Conservation (phyloP, 495 filamentous ascomycete species). For the Podospora pseudocomata region DNA sequence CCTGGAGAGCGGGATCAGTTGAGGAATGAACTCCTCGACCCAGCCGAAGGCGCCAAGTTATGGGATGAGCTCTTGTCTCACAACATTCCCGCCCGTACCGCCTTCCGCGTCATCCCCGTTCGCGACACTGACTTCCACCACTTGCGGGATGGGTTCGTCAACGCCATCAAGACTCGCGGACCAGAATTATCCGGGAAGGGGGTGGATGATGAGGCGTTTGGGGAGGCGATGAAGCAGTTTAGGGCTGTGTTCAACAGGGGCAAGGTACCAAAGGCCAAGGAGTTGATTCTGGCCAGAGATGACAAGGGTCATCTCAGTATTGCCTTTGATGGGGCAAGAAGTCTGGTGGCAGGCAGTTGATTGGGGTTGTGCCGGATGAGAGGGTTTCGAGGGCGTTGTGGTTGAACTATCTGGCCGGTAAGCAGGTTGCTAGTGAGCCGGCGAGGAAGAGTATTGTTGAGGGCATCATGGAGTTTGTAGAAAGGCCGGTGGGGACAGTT, state of each 20-base stretch:
- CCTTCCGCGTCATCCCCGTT: constrained; percentile 75
- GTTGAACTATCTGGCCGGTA: constrained; percentile 85
- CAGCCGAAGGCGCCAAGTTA: constrained; percentile 58
- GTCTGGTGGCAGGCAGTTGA: constrained; percentile 37
- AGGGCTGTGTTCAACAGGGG: constrained; percentile 71
- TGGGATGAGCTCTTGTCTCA: constrained; percentile 70
- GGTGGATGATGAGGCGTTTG: constrained; percentile 64
- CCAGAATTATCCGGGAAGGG: constrained; percentile 44
- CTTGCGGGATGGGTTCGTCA: constrained; percentile 84
- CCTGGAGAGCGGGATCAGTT: constrained; percentile 69
- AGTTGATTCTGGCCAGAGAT: constrained; percentile 70
- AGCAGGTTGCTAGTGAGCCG: constrained; percentile 78
- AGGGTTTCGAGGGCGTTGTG: constrained; percentile 76
- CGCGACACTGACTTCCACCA: constrained; percentile 90
- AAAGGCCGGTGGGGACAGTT: constrained; percentile 82
- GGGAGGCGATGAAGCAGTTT: constrained; percentile 66
- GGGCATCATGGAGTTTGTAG: constrained; percentile 82
- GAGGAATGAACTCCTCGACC: constrained; percentile 63
- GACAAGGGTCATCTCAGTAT: constrained; percentile 61
- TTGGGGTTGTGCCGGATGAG: constrained; percentile 74
- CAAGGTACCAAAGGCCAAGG: constrained; percentile 68
- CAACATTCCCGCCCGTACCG: constrained; percentile 59
- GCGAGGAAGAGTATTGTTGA: constrained; percentile 80
- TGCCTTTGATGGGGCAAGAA: constrained; percentile 58
- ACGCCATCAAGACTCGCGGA: constrained; percentile 71